Conservation (phyloP, 495 filamentous ascomycete genomes). For the Podospora didyma region DNA sequence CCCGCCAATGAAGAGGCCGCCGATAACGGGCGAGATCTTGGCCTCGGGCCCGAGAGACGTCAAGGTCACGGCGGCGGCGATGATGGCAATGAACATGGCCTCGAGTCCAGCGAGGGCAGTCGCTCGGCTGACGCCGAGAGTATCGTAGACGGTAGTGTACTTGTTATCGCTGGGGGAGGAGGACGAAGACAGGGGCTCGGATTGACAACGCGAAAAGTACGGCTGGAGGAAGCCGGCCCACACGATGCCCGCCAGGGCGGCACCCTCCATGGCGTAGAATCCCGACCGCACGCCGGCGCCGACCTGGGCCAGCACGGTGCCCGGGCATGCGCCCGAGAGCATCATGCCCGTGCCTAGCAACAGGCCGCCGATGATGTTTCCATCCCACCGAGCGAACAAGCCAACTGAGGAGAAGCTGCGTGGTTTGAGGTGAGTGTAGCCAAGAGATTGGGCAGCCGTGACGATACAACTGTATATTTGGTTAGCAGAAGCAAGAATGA, state of each 20-base stretch:
- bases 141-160: constrained; percentile 27
- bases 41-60: constrained; percentile 24
- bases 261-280: constrained; percentile 38
- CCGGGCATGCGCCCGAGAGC: constrained; percentile 53
- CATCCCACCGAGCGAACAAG: constrained; percentile 43
- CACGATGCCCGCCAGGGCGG: constrained; percentile 39
- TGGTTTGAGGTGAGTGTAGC: constrained; percentile 29
- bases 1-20: constrained; percentile 46
- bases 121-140: constrained; percentile 24
- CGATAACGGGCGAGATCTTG: constrained; percentile 34
- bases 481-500: not conserved
- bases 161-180: constrained; percentile 2
- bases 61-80: constrained; percentile 25
- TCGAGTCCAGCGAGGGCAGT: constrained; percentile 28
- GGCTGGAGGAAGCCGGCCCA: constrained; percentile 31
- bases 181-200: not conserved
- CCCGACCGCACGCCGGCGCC: constrained; percentile 44
- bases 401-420: constrained; percentile 33
- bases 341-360: constrained; percentile 54
- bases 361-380: constrained; percentile 53
- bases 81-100: constrained; percentile 20
- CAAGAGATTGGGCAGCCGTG: constrained; percentile 26
- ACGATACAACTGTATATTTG: constrained; percentile 25
- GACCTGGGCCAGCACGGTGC: constrained; percentile 52
- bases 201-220: constrained; percentile 7